phyloP scores from a whole-genome alignment of 306 rosid species.

The Hippophae tibetana region DNA sequence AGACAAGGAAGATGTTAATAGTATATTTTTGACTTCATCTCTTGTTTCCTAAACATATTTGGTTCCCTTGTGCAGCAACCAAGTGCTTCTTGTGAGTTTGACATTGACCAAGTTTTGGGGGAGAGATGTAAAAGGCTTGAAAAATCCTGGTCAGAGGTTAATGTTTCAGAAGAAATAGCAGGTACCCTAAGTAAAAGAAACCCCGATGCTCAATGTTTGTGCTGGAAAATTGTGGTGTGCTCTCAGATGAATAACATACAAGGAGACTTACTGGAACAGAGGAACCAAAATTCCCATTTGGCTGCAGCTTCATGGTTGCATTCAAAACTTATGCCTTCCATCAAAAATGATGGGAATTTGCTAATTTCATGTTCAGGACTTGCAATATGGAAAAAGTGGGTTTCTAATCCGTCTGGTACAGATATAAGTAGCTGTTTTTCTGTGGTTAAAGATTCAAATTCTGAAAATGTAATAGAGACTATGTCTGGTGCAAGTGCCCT shows the following conservation, averaged over 20 bases:
- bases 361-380: constrained; percentile 56
- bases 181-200: constrained; percentile 50
- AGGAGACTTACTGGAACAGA: constrained; percentile 27
- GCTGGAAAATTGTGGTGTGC: constrained; percentile 76
- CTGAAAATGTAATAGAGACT: constrained; percentile 35
- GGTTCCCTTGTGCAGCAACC: constrained; percentile 39
- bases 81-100: constrained; percentile 37
- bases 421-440: constrained; percentile 65
- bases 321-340: constrained; percentile 67
- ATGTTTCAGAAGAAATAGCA: constrained; percentile 62
- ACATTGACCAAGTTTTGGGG: constrained; percentile 53
- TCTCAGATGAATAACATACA: constrained; percentile 33
- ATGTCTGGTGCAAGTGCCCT: constrained; percentile 67
- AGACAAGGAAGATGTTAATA: not conserved
- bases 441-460: constrained; percentile 51
- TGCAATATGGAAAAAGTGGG: constrained; percentile 78
- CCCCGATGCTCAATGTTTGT: constrained; percentile 49
- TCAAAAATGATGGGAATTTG: constrained; percentile 28
- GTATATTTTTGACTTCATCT: constrained; percentile 15
- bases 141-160: constrained; percentile 57
- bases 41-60: constrained; percentile 5
- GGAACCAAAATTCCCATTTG: constrained; percentile 12
- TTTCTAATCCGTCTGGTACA: constrained; percentile 28
- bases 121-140: constrained; percentile 58
- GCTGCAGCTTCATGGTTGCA: constrained; percentile 56